Evolutionary conservation across 225 moss, liverwort and hornwort species (phyloP).

Genomic region (Lunularia cruciata): DNA sequence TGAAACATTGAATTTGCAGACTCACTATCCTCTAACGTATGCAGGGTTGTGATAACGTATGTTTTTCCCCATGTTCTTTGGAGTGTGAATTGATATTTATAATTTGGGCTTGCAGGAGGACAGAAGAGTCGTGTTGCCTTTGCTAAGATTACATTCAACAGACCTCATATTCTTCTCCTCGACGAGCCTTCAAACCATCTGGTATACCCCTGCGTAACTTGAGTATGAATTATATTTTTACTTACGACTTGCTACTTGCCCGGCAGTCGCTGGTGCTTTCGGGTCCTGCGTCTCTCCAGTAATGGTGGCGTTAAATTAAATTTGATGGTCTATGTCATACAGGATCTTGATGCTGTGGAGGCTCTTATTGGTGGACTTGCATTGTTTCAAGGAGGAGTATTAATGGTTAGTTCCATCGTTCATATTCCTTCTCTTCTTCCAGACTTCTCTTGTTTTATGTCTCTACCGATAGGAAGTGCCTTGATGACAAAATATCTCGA

Average conservation of each 20-base stretch:
- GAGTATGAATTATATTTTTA: too few relatives aligned
- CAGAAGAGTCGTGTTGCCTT: slow-evolving; percentile 99
- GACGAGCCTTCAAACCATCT: slow-evolving; percentile 98
- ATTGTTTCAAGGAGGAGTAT: slow-evolving; percentile 94
- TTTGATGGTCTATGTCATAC: not conserved
- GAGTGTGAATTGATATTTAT: too few relatives aligned
- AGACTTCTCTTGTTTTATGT: not conserved
- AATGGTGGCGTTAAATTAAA: too few relatives aligned
- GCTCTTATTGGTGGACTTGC: slow-evolving; percentile 94
- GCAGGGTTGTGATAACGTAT: too few relatives aligned
- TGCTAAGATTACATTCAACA: slow-evolving; percentile 99
- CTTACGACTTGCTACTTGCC: too few relatives aligned
- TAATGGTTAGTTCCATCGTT: slow-evolving; percentile 60
- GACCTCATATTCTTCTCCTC: slow-evolving; percentile 91
- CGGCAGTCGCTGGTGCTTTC: too few relatives aligned
- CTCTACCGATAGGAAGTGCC: too few relatives aligned
- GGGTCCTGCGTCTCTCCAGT: too few relatives aligned
- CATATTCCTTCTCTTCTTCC: not conserved
- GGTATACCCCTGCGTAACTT: slow-evolving; percentile 37
- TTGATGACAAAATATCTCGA: too few relatives aligned
- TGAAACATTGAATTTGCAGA: too few relatives aligned
- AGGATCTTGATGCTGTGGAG: slow-evolving; percentile 99
- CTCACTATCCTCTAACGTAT: too few relatives aligned
- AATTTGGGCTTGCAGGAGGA: slow-evolving; percentile 58
- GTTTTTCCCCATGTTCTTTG: too few relatives aligned